Base-by-base conservation (phyloP, 208 protist species). In the Trypanosomatidae sp. region DNA sequence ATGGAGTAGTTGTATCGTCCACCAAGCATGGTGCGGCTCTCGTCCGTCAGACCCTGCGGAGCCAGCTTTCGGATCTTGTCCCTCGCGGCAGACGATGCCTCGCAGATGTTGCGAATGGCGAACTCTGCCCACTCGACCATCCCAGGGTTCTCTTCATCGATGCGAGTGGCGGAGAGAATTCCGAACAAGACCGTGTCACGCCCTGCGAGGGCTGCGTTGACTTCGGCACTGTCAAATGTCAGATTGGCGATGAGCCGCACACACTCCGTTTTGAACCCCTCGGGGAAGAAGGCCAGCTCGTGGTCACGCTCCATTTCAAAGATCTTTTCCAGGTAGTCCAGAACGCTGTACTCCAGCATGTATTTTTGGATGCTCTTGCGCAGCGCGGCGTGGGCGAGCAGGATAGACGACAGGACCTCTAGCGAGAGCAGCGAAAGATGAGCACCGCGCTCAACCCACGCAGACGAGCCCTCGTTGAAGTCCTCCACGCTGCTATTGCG, bases 51-150 rank as follows among this genome's bases (percentile, higher is more conserved):
- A 53, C 79, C 68, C 2, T 89, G 60, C n/a, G 87, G 81, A 17
- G 60, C 77, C 30, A 97, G 68, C 60, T 82, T 62, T 43, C 80
- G 73, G 46, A 97, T 87, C 64, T 83, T 88, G 33, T 94, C 90
- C 41, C 79, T 55, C 30, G 89, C 92, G 43, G 74, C 66, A 12
- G 69, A 53, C 17, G 80, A 83, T 15, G 81, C 83, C 12, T 66
- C 76, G 69, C 90, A 95, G 39, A 97, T 80, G 73, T 97, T 97
- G 44, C 91, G 84, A 50, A 97, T 92, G 15, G 81, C 77, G 66
- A 97, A 97, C 70, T 94, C 82, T 17, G 93, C 86, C 91, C 93
- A 97, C 73, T 97, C 89, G 0, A 86, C 88, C 83, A 96, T 91
- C 15, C 90, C 88, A 17, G 93, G 89, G 69, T 97, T 97, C 44